phyloP scores from a whole-genome alignment of 1,284 basidiomycete genomes.

The Anthracocystis setariae region DNA sequence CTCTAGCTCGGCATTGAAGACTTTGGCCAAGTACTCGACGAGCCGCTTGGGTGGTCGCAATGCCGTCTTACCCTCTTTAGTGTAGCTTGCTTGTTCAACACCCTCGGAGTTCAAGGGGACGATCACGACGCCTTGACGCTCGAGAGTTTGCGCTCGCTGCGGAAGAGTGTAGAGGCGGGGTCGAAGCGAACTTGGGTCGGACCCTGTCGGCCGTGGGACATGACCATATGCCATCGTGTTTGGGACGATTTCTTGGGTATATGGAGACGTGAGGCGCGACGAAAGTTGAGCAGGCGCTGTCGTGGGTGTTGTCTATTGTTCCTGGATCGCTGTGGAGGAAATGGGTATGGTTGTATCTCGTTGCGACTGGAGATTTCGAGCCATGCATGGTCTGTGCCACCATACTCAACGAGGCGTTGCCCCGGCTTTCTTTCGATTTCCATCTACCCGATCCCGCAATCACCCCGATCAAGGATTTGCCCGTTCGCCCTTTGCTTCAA shows the following conservation, averaged over 20 bases:
- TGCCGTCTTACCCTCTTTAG: background rate
- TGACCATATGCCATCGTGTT: slow-evolving; percentile 53
- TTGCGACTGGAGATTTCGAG: no score
- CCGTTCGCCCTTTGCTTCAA: no score
- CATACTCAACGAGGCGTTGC: no score
- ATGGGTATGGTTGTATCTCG: no score
- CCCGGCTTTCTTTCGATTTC: no score
- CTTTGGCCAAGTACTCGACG: slow-evolving; percentile 31
- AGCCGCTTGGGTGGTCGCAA: slow-evolving; percentile 22
- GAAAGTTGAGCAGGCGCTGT: background rate
- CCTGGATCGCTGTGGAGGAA: no score
- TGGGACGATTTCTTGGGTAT: background rate
- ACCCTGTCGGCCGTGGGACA: slow-evolving; percentile 47
- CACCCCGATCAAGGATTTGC: no score
- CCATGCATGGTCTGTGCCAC: background rate
- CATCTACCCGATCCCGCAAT: no score
- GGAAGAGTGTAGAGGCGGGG: slow-evolving; percentile 47
- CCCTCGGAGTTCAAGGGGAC: slow-evolving; percentile 41
- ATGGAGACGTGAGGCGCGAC: background rate
- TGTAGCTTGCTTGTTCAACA: slow-evolving; percentile 16
- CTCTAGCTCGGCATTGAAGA: slow-evolving; percentile 55
- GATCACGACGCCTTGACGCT: slow-evolving; percentile 34
- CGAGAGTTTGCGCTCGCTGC: slow-evolving; percentile 18
- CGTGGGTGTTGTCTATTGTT: background rate
- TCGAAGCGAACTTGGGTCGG: slow-evolving; percentile 31